Percentiles rank a stretch among this genome's conserved stretches.
Conservation (phyloP, 2,329 filamentous ascomycete genomes). For the Saccharata proteae region DNA sequence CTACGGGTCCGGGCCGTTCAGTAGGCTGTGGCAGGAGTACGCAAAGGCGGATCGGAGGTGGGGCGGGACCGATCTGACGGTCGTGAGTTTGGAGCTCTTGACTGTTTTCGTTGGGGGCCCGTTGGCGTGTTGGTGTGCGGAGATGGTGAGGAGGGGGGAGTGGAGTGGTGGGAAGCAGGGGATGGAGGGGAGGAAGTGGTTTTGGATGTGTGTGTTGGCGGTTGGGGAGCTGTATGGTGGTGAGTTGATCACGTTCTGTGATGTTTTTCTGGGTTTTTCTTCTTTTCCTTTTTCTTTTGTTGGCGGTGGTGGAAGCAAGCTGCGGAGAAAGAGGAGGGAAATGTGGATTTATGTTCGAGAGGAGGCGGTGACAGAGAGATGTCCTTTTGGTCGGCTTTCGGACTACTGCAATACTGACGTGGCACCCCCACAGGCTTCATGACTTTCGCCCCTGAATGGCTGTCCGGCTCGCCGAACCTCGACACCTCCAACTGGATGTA, state of each 20-base stretch:
- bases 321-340: constrained; percentile 8
- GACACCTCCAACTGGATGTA: constrained; percentile 50
- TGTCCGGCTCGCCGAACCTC: constrained; percentile 45
- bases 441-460: constrained; percentile 55
- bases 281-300: not conserved
- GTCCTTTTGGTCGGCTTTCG: constrained; percentile 12
- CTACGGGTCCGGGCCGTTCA: constrained; percentile 43
- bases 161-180: constrained; percentile 16
- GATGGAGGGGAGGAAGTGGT: constrained; percentile 27
- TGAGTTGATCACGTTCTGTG: no score
- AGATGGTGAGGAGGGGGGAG: constrained; percentile 31
- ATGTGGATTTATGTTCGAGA: constrained; percentile 11
- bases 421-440: constrained; percentile 39
- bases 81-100: constrained; percentile 48
- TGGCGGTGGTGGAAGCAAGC: not conserved
- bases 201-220: constrained; percentile 46
- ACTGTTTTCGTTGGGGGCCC: constrained; percentile 49
- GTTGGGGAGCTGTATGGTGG: constrained; percentile 53
- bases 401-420: constrained; percentile 22
- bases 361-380: constrained; percentile 13
- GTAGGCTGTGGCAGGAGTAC: constrained; percentile 53
- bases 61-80: constrained; percentile 45
- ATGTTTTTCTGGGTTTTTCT: not conserved
- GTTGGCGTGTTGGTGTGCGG: constrained; percentile 45
- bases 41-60: constrained; percentile 51